Conservation (phyloP, 1,139 yeast species). For the Taiozyma sp. region DNA sequence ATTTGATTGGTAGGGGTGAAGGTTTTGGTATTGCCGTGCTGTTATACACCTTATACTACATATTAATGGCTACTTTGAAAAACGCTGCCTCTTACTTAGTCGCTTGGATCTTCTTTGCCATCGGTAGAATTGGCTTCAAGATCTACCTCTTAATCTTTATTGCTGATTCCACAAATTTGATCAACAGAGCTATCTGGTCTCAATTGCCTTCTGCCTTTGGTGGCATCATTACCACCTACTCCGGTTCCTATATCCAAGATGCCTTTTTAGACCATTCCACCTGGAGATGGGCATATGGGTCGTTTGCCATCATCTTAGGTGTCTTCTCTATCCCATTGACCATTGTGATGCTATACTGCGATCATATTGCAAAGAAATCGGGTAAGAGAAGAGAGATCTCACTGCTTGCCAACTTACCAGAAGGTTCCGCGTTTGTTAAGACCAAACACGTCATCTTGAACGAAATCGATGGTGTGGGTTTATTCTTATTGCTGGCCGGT, state of each 20-base stretch:
- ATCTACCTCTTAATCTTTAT: constrained; percentile 33
- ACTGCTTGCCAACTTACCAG: constrained; percentile 14
- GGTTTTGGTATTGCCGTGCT: constrained; percentile 30
- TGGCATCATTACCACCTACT: constrained; percentile 23
- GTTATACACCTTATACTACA: constrained; percentile 28
- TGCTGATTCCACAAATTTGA: constrained; percentile 34
- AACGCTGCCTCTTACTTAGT: constrained; percentile 28
- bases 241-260: constrained; percentile 23
- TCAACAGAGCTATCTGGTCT: constrained; percentile 32
- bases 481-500: constrained; percentile 29
- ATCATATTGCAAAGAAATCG: constrained; percentile 24
- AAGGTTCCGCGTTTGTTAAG: constrained; percentile 9
- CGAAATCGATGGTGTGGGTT: constrained; percentile 32
- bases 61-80: constrained; percentile 28
- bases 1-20: constrained; percentile 35
- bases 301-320: constrained; percentile 33
- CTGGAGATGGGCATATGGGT: constrained; percentile 38
- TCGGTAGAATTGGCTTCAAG: constrained; percentile 33
- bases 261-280: constrained; percentile 19
- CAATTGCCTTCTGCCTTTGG: constrained; percentile 28
- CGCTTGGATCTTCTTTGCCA: constrained; percentile 31
- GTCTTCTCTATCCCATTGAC: constrained; percentile 29
- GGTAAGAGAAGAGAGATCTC: constrained; percentile 11
- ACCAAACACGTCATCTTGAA: constrained; percentile 14
- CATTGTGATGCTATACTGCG: constrained; percentile 25